Base-by-base conservation (phyloP, 176 grass and related monocot genomes). In the Oryza nivara region DNA sequence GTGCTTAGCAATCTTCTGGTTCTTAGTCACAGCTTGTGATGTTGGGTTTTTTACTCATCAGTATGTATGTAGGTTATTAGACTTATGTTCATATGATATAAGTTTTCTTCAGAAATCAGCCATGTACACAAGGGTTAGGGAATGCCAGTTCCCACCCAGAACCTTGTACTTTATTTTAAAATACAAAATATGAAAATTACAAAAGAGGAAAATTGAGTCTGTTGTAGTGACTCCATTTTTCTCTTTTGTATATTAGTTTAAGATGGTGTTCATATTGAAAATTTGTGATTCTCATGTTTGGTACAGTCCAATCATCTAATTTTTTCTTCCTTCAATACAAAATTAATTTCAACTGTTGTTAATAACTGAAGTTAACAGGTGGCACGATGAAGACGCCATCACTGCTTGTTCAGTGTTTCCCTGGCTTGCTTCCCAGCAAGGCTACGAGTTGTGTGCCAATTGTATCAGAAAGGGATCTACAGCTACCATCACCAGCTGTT, bases 401-500 rank as follows among this genome's bases (percentile, higher is more conserved):
- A 0, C 85, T 96, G 20, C 88, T 98, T 88, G 78, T 90, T 56
- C 91, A 86, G 70, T 98, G 96, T 82, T 94, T 98, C 68, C 92
- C 95, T 72, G 92, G 73, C 82, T 88, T 95, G 76, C 40, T 90
- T 82, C 91, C 92, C 7, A 84, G 80, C 82, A 90, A 97, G 86
- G 20, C 88, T 22, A 67, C 61, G 64, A 86, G 87, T 36, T 84
- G 83, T 80, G 91, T 90, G 80, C 92, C 96, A 7, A 87, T 98
- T 83, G 72, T 95, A 78, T 54, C 93, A 6, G 96, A 98, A 70
- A 96, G 72, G 76, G 93, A 98, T 94, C 78, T 90, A 20, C 91
- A 84, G 65, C 80, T 95, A 74, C 86, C 93, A 71, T 98, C 96
- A n/a, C 96, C 91, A 46, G 93, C 93, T 70, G 93, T 98, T 80